Conservation (phyloP, 1,284 basidiomycete genomes). For the Prillingera fragicola region DNA sequence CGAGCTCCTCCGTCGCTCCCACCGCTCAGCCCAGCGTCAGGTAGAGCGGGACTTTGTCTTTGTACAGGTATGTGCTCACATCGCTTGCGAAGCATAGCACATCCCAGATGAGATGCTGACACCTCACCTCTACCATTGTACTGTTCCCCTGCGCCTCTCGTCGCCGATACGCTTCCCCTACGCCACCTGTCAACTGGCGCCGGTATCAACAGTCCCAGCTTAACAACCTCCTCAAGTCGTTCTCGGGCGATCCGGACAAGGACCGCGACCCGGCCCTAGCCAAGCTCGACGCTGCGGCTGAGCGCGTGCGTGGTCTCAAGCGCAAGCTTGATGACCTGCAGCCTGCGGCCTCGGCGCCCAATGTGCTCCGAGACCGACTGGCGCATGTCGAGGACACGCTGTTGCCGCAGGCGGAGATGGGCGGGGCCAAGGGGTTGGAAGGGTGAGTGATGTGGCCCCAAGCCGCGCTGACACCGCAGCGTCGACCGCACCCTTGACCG, state of each 20-base stretch:
- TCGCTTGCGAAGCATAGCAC: background rate
- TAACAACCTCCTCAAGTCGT: constrained; percentile 20
- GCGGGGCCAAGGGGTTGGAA: background rate
- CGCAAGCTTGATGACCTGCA: constrained; percentile 41
- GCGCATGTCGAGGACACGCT: constrained; percentile 12
- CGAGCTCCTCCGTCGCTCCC: constrained; percentile 46
- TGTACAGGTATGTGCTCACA: constrained; percentile 11
- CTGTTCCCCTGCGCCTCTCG: too few species aligned
- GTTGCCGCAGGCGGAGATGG: constrained; percentile 1
- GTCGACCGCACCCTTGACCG: constrained; percentile 58
- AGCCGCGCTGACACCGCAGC: background rate
- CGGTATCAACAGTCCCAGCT: constrained; percentile 19
- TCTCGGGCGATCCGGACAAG: constrained; percentile 17
- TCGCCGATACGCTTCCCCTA: too few species aligned
- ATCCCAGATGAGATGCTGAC: too few species aligned
- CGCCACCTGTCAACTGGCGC: too few species aligned
- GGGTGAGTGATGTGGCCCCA: background rate
- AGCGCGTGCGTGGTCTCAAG: constrained; percentile 45
- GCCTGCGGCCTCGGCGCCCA: constrained; percentile 2
- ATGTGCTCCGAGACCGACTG: constrained; percentile 14
- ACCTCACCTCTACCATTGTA: too few species aligned
- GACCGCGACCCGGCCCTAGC: constrained; percentile 14
- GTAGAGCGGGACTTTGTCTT: constrained; percentile 47
- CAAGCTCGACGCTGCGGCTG: constrained; percentile 35
- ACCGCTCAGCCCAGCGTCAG: constrained; percentile 45